Conservation (phyloP, 257 asterid species). For the Knoxia roxburghii region DNA sequence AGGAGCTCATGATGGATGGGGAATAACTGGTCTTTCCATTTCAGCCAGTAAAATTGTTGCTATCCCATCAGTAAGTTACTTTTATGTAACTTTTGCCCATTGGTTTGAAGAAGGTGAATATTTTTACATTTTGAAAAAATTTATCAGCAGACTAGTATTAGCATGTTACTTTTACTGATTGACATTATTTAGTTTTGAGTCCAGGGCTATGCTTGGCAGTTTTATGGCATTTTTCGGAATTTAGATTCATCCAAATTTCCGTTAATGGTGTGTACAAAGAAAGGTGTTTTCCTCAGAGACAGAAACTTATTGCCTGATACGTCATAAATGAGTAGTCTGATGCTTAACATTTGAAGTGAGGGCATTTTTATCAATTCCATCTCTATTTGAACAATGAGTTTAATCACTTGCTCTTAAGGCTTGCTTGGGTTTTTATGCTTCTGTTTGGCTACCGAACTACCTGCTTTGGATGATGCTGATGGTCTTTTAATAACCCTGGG, state of each 20-base stretch:
- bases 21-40: constrained; percentile 81
- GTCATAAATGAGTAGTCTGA: not conserved
- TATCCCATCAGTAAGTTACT: constrained; percentile 67
- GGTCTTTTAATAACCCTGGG: not conserved
- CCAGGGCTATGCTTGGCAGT: not conserved
- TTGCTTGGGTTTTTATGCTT: not conserved
- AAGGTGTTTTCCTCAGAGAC: not conserved
- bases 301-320: not conserved
- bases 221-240: not conserved
- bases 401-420: not conserved
- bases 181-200: not conserved
- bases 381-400: not conserved
- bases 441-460: not conserved
- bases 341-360: not conserved
- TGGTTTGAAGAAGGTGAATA: not conserved
- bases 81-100: not conserved
- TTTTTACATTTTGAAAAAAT: not conserved
- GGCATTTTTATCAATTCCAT: not conserved
- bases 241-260: not conserved
- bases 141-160: not conserved
- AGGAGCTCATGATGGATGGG: constrained; percentile 58
- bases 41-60: constrained; percentile 80
- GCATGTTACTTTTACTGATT: not conserved
- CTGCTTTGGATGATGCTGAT: not conserved
- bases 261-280: not conserved